Conservation (phyloP, 805 yeast genomes). For the Naumovozyma castellii region DNA sequence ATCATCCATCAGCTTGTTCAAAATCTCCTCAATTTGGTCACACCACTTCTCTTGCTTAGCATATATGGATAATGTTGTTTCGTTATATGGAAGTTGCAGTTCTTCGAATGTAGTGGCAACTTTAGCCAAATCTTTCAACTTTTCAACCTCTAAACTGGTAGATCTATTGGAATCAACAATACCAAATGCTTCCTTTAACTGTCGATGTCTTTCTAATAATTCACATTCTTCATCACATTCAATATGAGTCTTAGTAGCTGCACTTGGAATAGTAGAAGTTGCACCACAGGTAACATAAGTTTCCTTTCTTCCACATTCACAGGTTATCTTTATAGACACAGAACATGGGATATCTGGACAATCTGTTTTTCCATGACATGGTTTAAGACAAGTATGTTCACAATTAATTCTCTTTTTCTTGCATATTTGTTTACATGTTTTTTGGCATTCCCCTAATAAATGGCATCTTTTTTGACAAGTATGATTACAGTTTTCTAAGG, state of each 20-base stretch:
- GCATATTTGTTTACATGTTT: slow-evolving; percentile 53
- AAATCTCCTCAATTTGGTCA: slow-evolving; percentile 44
- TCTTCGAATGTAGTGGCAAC: slow-evolving; percentile 23
- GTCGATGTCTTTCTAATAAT: slow-evolving; percentile 46
- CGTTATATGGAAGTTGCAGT: slow-evolving; percentile 34
- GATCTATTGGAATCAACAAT: slow-evolving; percentile 7
- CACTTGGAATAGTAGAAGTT: slow-evolving; percentile 24
- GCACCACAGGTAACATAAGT: slow-evolving; percentile 50
- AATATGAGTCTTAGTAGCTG: slow-evolving; percentile 33
- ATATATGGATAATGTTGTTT: slow-evolving; percentile 39
- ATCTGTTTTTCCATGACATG: slow-evolving; percentile 52
- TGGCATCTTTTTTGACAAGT: slow-evolving; percentile 49
- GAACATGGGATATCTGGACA: slow-evolving; percentile 51
- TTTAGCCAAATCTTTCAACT: slow-evolving; percentile 14
- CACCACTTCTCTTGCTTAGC: slow-evolving; percentile 61
- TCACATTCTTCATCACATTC: slow-evolving; percentile 69
- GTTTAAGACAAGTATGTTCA: slow-evolving; percentile 54
- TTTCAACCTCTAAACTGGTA: slow-evolving; percentile 8
- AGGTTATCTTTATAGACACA: slow-evolving; percentile 40
- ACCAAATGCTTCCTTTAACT: slow-evolving; percentile 56
- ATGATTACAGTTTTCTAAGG: slow-evolving; percentile 41
- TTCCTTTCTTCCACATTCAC: slow-evolving; percentile 55
- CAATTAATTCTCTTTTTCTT: slow-evolving; percentile 43
- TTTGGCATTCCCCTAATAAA: slow-evolving; percentile 46
- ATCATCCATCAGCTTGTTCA: slow-evolving; percentile 41